Evolutionary conservation across 345 rosid genomes (phyloP), one percentile per base, ranked within the genome.

Genomic region (Eucalyptus tenuipes): DNA sequence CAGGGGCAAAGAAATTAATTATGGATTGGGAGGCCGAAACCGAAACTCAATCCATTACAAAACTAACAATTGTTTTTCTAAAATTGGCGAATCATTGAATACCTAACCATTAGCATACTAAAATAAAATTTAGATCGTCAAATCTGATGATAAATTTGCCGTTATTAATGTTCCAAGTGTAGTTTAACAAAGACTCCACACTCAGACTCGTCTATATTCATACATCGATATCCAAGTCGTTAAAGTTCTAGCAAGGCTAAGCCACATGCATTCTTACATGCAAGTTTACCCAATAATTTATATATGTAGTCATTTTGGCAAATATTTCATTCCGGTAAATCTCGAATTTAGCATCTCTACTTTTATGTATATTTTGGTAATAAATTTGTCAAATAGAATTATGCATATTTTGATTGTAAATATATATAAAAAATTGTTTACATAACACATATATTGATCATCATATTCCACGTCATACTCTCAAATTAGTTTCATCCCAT

Each of bases 271-370:
- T 10, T 1, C 61, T 24, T 55, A 9, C 2, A 24, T 24, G 29
- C 29, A 10, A 10, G 61, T 25, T 24, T 55, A 55, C 61, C 61
- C 61, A 55, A 10, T 55, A 55, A 24, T 55, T 55, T 55, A 5
- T 24, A 55, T 10, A 0, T 55, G 6, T 55, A 24, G 61, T 55
- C 61, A 55, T 55, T 20, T 55, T 22, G 24, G 61, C 61, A 55
- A 55, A 55, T 9, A 4, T 55, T 55, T 55, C 3, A 24, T 55
- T 1, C 0, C 3, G 0, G 3, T 20, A 4, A 55, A 55, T 55
- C 29, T 55, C 13, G 0, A 24, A 55, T 55, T 55, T 55, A 22
- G 29, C 61, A 24, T 24, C 61, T 55, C 6, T 55, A 24, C 29
- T 24, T 55, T 10, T 20, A 55, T 55, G 29, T 5, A 55, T 10